Conservation (phyloP, 1,284 basidiomycete genomes). For the Ustilago hordei region DNA sequence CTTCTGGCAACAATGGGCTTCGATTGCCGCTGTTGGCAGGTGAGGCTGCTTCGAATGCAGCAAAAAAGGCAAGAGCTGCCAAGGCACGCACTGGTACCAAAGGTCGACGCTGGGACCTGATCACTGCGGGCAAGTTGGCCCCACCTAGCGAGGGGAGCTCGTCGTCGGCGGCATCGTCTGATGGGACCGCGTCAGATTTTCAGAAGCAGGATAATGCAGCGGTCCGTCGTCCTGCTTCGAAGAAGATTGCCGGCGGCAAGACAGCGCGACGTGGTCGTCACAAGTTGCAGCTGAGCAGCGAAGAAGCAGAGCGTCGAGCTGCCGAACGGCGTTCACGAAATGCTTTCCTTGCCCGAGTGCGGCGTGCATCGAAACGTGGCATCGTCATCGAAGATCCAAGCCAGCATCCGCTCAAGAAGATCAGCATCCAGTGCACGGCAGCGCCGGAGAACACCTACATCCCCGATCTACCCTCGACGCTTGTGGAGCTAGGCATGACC, state of each 20-base stretch:
- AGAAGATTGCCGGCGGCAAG: slow-evolving; percentile 18
- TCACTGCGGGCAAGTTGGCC: slow-evolving; percentile 15
- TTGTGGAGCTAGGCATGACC: slow-evolving; percentile 50
- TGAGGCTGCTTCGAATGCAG: slow-evolving; percentile 4
- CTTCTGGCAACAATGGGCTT: not conserved
- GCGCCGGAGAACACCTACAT: slow-evolving; percentile 53
- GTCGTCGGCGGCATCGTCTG: slow-evolving; percentile 23
- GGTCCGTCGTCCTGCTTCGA: slow-evolving; percentile 23
- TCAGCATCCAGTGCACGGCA: slow-evolving; percentile 43
- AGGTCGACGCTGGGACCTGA: slow-evolving; percentile 35
- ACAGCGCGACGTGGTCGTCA: slow-evolving; percentile 34
- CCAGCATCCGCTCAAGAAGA: slow-evolving; percentile 49
- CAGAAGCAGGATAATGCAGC: slow-evolving; percentile 26
- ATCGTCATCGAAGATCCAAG: slow-evolving; percentile 44
- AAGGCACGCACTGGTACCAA: slow-evolving; percentile 18
- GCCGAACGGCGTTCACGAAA: slow-evolving; percentile 40
- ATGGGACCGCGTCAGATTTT: slow-evolving; percentile 22
- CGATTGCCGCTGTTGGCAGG: slow-evolving; percentile 20
- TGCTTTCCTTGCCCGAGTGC: slow-evolving; percentile 50
- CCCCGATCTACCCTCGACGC: slow-evolving; percentile 53
- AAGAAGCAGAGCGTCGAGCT: slow-evolving; percentile 34
- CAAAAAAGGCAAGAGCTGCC: slow-evolving; percentile 8
- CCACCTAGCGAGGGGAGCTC: slow-evolving; percentile 18
- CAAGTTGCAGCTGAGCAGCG: slow-evolving; percentile 32
- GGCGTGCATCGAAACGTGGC: slow-evolving; percentile 51